These are phyloP conservation scores for Sclerotinia borealis DNA, from an alignment of 2,329 filamentous ascomycete species.

Conservation along the genomic window DNA sequence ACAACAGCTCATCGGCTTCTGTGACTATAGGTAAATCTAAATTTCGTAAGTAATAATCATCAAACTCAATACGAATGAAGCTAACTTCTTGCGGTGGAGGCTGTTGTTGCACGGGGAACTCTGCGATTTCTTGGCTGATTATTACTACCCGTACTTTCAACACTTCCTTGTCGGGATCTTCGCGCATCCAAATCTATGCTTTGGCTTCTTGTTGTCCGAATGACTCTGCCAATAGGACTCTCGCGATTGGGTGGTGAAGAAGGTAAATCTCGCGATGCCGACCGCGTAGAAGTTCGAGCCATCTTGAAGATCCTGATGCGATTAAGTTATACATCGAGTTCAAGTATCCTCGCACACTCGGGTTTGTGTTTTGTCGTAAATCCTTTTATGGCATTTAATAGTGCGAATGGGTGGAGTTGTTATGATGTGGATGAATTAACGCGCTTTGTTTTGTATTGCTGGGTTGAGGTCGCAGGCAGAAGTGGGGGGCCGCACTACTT, in stretches of 20 bases:
- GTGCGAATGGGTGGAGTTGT: background rate
- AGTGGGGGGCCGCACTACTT: background rate
- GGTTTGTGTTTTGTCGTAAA: background rate
- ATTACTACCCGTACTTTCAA: conserved; percentile 23
- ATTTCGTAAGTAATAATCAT: conserved; percentile 10
- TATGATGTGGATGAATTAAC: background rate
- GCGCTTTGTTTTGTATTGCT: background rate
- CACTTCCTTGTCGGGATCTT: conserved; percentile 21
- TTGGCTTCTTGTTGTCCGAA: conserved; percentile 35
- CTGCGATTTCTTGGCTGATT: conserved; percentile 6
- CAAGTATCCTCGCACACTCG: background rate
- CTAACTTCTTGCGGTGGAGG: conserved; percentile 17
- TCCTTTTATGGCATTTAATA: background rate
- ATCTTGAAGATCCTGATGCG: background rate
- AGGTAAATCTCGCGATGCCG: conserved; percentile 18
- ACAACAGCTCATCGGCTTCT: conserved; percentile 19
- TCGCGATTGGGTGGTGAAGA: conserved; percentile 27
- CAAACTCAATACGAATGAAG: background rate
- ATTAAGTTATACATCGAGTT: background rate
- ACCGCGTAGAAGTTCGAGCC: background rate
- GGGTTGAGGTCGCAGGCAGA: background rate
- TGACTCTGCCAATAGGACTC: conserved; percentile 20
- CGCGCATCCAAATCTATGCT: conserved; percentile 33
- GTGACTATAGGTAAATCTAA: conserved; percentile 28
- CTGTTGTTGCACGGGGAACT: conserved; percentile 5